Conservation (phyloP, 805 yeast species). For the Ogataea trehaloabstinens region DNA sequence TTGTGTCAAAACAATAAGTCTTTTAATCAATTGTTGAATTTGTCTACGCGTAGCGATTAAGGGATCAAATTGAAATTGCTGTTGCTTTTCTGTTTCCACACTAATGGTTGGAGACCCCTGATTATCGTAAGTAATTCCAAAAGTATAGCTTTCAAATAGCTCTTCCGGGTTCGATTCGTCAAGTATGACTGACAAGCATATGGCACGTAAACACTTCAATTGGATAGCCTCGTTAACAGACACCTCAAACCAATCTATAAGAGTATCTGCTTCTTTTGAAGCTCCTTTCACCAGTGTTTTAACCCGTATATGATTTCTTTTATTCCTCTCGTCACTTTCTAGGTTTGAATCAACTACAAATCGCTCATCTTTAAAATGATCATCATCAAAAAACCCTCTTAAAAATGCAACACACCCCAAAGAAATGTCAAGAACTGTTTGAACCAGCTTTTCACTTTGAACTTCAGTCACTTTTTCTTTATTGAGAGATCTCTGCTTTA, state of each 20-base stretch:
- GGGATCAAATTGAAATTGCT: slow-evolving; percentile 16
- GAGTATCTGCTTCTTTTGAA: slow-evolving; percentile 44
- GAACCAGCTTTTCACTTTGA: slow-evolving; percentile 43
- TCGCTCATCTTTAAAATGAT: slow-evolving; percentile 46
- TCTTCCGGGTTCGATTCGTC: slow-evolving; percentile 42
- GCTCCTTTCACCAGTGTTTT: slow-evolving; percentile 49
- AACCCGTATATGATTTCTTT: slow-evolving; percentile 37
- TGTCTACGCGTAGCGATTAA: slow-evolving; percentile 40
- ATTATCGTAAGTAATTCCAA: slow-evolving; percentile 42
- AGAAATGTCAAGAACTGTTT: slow-evolving; percentile 49
- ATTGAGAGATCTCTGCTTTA: slow-evolving; percentile 10
- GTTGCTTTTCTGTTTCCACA: slow-evolving; percentile 22
- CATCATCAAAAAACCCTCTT: slow-evolving; percentile 57
- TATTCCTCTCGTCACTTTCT: slow-evolving; percentile 17
- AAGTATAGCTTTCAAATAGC: slow-evolving; percentile 50
- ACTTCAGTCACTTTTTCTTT: slow-evolving; percentile 20
- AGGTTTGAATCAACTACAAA: slow-evolving; percentile 37
- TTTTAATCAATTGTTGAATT: slow-evolving; percentile 47
- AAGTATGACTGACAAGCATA: slow-evolving; percentile 45
- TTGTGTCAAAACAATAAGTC: slow-evolving; percentile 54
- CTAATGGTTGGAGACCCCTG: slow-evolving; percentile 19
- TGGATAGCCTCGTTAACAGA: slow-evolving; percentile 47
- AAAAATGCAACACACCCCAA: slow-evolving; percentile 57
- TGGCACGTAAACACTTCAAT: slow-evolving; percentile 39
- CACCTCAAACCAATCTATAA: slow-evolving; percentile 53